Percentiles rank a stretch among this genome's conserved stretches.
phyloP scores from a whole-genome alignment of 768 basidiomycete species.

The Pleurotus citrinopileatus region DNA sequence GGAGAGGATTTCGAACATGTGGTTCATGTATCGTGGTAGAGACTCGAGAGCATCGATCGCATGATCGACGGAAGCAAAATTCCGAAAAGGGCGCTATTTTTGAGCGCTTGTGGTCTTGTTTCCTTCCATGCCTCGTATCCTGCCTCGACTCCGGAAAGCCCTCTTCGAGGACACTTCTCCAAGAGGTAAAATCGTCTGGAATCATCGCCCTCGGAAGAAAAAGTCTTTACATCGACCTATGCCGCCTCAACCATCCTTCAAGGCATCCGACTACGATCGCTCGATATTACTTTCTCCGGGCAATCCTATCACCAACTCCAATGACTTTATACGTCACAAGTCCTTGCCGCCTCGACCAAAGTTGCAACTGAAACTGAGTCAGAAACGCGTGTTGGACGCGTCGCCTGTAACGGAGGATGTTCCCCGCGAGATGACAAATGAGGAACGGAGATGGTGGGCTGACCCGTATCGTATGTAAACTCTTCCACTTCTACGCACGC shows the following conservation, averaged over 20 bases:
- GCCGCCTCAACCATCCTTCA: constrained; percentile 38
- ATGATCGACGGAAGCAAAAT: background rate
- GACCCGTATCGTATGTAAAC: constrained; percentile 77
- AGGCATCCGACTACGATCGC: constrained; percentile 38
- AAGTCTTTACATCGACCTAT: constrained; percentile 34
- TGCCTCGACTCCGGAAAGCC: constrained; percentile 57
- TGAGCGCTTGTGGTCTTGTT: background rate
- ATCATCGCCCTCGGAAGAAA: constrained; percentile 13
- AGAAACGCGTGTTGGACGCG: constrained; percentile 19
- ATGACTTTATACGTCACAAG: constrained; percentile 54
- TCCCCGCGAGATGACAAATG: constrained; percentile 56
- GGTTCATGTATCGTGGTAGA: background rate
- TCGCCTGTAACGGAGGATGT: constrained; percentile 22
- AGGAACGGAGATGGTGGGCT: constrained; percentile 68
- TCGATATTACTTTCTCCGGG: constrained; percentile 60
- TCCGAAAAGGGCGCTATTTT: background rate
- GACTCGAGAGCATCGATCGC: background rate
- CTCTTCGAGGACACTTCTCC: constrained; percentile 28
- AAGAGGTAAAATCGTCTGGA: background rate
- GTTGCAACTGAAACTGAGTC: too few species aligned
- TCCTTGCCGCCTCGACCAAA: constrained; percentile 45
- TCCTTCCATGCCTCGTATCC: constrained; percentile 71
- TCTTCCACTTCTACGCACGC: too few species aligned
- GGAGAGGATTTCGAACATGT: too few species aligned
- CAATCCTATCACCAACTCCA: constrained; percentile 54